Conservation (phyloP, 768 basidiomycete species). For the Hypholoma fasciculare region DNA sequence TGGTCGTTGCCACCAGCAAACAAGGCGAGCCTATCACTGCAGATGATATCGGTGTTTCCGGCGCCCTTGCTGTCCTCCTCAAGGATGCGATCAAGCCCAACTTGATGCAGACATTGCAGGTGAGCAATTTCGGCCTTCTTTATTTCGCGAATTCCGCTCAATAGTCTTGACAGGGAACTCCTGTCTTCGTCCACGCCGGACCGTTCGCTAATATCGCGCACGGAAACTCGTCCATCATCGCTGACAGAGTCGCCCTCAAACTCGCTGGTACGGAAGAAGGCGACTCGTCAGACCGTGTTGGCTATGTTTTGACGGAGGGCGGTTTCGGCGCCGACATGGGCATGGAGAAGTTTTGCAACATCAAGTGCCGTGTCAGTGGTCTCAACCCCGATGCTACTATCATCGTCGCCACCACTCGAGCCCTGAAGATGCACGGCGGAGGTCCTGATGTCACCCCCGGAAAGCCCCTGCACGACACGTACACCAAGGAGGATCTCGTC, state of each 20-base stretch:
- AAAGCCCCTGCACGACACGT: constrained; percentile 90
- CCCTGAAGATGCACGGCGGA: constrained; percentile 99
- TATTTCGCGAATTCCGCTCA: background rate
- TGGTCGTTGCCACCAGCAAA: constrained; percentile 96
- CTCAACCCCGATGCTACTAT: constrained; percentile 92
- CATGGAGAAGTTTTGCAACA: constrained; percentile 99
- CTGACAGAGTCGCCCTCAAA: constrained; percentile 96
- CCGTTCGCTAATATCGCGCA: constrained; percentile 99
- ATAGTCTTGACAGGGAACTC: constrained; percentile 66
- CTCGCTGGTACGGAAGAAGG: constrained; percentile 94
- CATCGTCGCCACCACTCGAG: constrained; percentile 96
- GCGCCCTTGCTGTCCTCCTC: constrained; percentile 94
- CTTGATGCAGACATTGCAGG: constrained; percentile 96
- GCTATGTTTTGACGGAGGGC: constrained; percentile 97
- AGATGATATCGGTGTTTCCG: constrained; percentile 94
- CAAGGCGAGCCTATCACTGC: constrained; percentile 91
- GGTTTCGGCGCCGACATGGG: constrained; percentile 99
- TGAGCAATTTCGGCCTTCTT: constrained; percentile 20
- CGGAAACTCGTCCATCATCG: constrained; percentile 97
- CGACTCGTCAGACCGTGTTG: constrained; percentile 75
- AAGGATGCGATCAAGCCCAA: constrained; percentile 99
- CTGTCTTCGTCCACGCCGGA: constrained; percentile 98
- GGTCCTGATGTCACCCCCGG: constrained; percentile 97
- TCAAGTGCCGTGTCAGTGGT: constrained; percentile 95
- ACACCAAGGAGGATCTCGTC: constrained; percentile 90